phyloP scores from a whole-genome alignment of 441 rosid species.

The Pelargonium australe region DNA sequence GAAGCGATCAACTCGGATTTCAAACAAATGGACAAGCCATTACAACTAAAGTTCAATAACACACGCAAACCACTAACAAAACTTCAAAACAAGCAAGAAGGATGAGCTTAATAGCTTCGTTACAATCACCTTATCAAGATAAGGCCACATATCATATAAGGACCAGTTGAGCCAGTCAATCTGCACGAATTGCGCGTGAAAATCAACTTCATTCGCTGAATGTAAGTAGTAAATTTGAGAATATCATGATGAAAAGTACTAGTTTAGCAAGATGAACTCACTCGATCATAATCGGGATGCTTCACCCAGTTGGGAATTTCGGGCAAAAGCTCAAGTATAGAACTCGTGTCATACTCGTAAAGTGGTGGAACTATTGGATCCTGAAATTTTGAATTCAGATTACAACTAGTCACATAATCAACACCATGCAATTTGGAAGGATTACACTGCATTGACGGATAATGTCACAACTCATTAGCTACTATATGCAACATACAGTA shows the following conservation, averaged over 20 bases:
- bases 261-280: conserved; percentile 10
- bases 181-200: conserved; percentile 14
- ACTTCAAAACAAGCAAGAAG: not conserved
- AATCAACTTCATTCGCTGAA: not conserved
- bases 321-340: conserved; percentile 29
- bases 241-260: not conserved
- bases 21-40: not conserved
- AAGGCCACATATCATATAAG: conserved; percentile 36
- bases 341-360: conserved; percentile 24
- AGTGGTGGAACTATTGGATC: conserved; percentile 26
- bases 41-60: not conserved
- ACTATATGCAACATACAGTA: not conserved
- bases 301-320: conserved; percentile 43
- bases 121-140: conserved; percentile 30
- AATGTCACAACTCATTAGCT: not conserved
- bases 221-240: not conserved
- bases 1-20: not conserved
- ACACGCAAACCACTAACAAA: too few species aligned
- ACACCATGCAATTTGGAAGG: not conserved
- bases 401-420: too few species aligned
- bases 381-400: conserved; percentile 15
- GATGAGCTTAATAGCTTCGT: not conserved
- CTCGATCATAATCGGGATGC: conserved; percentile 36
- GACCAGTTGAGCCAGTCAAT: conserved; percentile 40
- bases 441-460: not conserved